Base-by-base conservation (phyloP, 129 eudicot species). In the Flaveria trinervia region DNA sequence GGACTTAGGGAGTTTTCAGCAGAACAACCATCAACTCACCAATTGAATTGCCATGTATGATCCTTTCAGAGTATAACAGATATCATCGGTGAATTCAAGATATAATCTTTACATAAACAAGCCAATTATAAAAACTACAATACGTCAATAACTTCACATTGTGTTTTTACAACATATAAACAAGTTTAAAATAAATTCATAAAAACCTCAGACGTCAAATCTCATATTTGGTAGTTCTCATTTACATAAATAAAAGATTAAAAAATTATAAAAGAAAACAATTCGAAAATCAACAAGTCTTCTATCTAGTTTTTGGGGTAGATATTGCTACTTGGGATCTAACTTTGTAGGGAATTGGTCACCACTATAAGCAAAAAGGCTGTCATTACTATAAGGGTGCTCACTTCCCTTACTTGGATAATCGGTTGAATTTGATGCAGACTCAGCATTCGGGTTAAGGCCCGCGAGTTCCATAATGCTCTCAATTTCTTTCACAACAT, bases 401-500 rank as follows among this genome's bases (percentile, higher is more conserved):
- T 74, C 70, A 44, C 28, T 23, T 10, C 78, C 28, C 22, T 22
- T 25, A 8, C 57, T 50, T 43, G 50, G 70, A 60, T 74, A 80
- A 55, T 68, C 69, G 1, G 83, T 68, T n/a, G 89, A 86, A 80
- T 77, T 54, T 26, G 87, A 73, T 14, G 84, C 78, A 0, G 89
- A 89, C 23, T 89, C 94, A 45, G 68, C 78, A 77, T 77, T 71
- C 11, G 88, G 89, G 71, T 86, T 86, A 41, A 89, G 48, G 9
- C 90, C 89, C 56, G 78, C 85, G 45, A 81, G 65, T 59, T 85
- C 86, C 88, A 81, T 74, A 33, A 85, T 87, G 66, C 75, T 70
- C 68, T 87, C 89, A 0, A 89, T 72, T 77, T 85, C 96, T 84
- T 85, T 89, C 57, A 85, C 97, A 22, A 86, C 90, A 9, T 83